Percentiles rank a stretch among this genome's conserved stretches.
These are phyloP conservation scores for Vaccinium macrocarpon DNA, from an alignment of 148 eudicot genomes.

Conservation along the genomic window DNA sequence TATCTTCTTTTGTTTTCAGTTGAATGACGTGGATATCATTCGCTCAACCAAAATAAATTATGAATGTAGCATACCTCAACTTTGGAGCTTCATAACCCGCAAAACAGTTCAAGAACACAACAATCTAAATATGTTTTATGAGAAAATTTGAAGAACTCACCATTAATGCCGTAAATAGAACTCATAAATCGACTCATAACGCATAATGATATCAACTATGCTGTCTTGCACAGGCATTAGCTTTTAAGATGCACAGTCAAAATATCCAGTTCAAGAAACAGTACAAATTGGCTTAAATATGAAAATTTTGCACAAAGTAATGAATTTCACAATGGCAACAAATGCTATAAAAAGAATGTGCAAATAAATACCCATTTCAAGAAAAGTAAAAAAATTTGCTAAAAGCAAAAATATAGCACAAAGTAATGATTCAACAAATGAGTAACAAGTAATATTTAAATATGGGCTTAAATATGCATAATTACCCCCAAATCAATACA, in stretches of 20 bases:
- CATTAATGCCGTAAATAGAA: not conserved
- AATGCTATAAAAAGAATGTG: no score
- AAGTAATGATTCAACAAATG: no score
- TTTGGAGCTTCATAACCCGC: slow-evolving; percentile 72
- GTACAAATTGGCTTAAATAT: not conserved
- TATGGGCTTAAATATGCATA: no score
- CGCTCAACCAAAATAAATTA: no score
- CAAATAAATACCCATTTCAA: no score
- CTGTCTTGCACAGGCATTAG: no score
- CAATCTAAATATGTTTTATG: not conserved
- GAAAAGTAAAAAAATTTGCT: no score
- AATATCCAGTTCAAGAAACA: slow-evolving; percentile 1
- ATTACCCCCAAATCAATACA: no score
- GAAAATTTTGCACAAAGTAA: not conserved
- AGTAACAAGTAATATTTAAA: no score
- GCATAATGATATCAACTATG: not conserved
- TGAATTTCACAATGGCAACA: not conserved
- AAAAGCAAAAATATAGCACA: no score
- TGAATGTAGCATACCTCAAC: slow-evolving; percentile 62
- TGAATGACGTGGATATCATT: not conserved
- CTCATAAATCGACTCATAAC: not conserved
- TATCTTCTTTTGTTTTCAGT: not conserved
- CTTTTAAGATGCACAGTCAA: not conserved
- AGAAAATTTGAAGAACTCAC: not conserved
- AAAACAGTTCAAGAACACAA: slow-evolving; percentile 3